These are phyloP conservation scores for Aspergillus ochraceus DNA, from an alignment of 2,329 filamentous ascomycete species.

Conservation along the genomic window DNA sequence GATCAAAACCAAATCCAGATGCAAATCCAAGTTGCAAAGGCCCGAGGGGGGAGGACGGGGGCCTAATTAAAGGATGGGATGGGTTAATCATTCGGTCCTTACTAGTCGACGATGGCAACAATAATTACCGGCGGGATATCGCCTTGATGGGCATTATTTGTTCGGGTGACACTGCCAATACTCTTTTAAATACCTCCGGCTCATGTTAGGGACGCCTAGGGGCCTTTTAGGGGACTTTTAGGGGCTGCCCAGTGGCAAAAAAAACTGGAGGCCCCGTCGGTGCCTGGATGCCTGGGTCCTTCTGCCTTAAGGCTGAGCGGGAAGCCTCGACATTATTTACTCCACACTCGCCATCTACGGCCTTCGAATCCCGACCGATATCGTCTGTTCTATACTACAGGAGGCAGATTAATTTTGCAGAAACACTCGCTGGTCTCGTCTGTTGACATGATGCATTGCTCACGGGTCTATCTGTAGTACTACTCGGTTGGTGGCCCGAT, in stretches of 20 bases:
- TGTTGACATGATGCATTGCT: not conserved
- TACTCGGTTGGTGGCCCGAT: not conserved
- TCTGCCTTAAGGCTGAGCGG: not conserved
- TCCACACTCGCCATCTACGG: too few relatives aligned
- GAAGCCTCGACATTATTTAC: too few relatives aligned
- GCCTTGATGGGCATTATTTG: not conserved
- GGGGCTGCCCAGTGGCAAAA: conserved; percentile 1
- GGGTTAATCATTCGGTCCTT: not conserved
- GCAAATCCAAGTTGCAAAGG: too few relatives aligned
- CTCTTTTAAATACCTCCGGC: not conserved
- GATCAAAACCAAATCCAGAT: too few relatives aligned
- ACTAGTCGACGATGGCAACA: conserved; percentile 1
- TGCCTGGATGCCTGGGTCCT: conserved; percentile 5
- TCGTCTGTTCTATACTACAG: too few relatives aligned
- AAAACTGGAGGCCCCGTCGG: not conserved
- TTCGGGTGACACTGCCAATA: not conserved
- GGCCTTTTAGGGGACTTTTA: not conserved
- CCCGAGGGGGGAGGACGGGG: conserved; percentile 5
- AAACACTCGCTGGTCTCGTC: not conserved
- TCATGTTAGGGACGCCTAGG: conserved; percentile 4
- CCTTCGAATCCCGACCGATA: too few relatives aligned
- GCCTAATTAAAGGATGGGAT: conserved; percentile 8
- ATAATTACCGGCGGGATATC: not conserved
- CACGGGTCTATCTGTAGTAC: not conserved
- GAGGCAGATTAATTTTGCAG: too few relatives aligned